Conservation (phyloP, 2,329 filamentous ascomycete genomes). For the Claviceps sorghi region DNA sequence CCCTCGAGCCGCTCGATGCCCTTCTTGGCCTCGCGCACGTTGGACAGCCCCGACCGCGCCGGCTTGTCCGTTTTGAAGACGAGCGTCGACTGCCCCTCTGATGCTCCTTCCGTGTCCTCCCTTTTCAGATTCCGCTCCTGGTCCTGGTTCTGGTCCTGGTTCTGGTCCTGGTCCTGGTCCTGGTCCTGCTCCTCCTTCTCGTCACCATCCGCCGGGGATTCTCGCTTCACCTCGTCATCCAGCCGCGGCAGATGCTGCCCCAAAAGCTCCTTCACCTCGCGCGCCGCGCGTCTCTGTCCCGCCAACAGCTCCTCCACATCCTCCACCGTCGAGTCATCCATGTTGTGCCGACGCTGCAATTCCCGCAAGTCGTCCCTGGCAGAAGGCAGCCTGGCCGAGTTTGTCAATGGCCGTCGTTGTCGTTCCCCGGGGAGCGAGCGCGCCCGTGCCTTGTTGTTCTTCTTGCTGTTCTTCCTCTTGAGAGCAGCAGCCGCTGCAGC, state of each 20-base stretch:
- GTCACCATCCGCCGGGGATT: too few species aligned
- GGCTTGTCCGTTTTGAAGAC: conserved; percentile 37
- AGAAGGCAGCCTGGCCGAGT: conserved; percentile 38
- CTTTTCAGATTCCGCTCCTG: background rate
- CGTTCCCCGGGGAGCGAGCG: conserved; percentile 30
- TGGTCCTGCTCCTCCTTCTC: background rate
- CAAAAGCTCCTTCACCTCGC: conserved; percentile 12
- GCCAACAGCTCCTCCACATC: conserved; percentile 38
- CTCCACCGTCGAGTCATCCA: conserved; percentile 46
- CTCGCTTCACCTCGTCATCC: too few species aligned
- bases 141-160: too few species aligned
- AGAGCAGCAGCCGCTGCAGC: conserved; percentile 11
- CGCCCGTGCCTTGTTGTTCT: conserved; percentile 16
- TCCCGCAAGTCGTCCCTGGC: conserved; percentile 41
- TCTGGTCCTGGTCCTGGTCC: too few species aligned
- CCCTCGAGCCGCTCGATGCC: conserved; percentile 45
- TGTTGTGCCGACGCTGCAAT: conserved; percentile 36
- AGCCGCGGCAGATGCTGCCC: conserved; percentile 12
- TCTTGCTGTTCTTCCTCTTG: conserved; percentile 11
- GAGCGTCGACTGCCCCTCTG: conserved; percentile 26
- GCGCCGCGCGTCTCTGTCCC: conserved; percentile 18
- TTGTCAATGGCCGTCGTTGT: conserved; percentile 31
- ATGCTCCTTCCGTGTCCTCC: conserved; percentile 12
- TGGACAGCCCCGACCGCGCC: too few species aligned
- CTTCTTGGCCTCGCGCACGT: too few species aligned